phyloP scores from a whole-genome alignment of 2,329 filamentous ascomycete genomes.

The Magnaporthales sp. region DNA sequence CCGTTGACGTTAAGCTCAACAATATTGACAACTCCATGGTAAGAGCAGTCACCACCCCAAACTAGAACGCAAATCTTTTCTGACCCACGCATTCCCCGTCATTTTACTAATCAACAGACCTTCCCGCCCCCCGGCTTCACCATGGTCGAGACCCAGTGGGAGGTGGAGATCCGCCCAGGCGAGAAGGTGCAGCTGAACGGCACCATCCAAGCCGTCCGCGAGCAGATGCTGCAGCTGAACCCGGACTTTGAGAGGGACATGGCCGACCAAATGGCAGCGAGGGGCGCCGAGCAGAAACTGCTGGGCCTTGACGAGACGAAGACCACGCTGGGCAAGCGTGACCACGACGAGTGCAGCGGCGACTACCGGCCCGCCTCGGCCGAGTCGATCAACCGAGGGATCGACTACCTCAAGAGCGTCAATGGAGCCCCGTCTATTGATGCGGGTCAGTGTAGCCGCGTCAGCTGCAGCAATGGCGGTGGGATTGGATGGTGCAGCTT shows the following conservation, averaged over 20 bases:
- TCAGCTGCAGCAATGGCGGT: background rate
- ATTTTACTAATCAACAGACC: background rate
- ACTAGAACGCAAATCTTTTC: background rate
- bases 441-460: background rate
- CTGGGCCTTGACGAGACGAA: background rate
- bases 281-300: background rate
- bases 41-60: background rate
- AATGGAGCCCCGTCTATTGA: background rate
- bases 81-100: background rate
- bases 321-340: background rate
- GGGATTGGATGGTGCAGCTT: background rate
- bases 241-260: background rate
- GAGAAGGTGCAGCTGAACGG: background rate
- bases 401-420: background rate
- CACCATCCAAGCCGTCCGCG: background rate
- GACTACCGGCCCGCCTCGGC: background rate
- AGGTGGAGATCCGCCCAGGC: background rate
- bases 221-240: background rate
- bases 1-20: background rate
- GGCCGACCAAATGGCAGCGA: background rate
- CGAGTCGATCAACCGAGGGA: background rate
- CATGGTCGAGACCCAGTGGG: background rate
- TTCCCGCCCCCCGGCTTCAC: background rate
- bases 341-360: background rate
- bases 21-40: background rate